phyloP scores from a whole-genome alignment of 495 filamentous ascomycete species.

The Bryoglossum gracile region DNA sequence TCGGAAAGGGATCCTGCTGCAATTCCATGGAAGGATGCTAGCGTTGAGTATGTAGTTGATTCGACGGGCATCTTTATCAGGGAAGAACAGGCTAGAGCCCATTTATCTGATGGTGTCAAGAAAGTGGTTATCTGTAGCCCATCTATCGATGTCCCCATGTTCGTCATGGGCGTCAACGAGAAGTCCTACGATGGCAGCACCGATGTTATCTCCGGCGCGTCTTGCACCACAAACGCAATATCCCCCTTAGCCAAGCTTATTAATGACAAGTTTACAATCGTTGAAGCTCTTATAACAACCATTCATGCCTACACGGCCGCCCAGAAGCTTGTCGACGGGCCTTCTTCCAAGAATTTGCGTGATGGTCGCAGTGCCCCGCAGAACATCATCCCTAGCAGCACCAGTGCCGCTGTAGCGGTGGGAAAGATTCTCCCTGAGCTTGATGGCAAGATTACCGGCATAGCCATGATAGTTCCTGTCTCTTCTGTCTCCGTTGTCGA shows the following conservation, averaged over 20 bases:
- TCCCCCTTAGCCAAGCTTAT: conserved; percentile 98
- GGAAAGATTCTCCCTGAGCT: conserved; percentile 97
- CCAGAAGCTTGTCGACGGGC: conserved; percentile 98
- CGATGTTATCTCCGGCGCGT: conserved; percentile 95
- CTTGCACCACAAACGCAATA: conserved; percentile 99
- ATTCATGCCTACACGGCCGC: conserved; percentile 99
- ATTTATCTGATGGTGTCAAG: conserved; percentile 98
- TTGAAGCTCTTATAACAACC: conserved; percentile 99
- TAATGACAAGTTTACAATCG: conserved; percentile 92
- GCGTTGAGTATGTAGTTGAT: conserved; percentile 91
- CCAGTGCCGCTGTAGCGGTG: conserved; percentile 98
- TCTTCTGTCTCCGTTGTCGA: conserved; percentile 99
- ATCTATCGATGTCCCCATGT: conserved; percentile 98
- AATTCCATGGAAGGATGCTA: conserved; percentile 83
- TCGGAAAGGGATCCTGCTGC: conserved; percentile 78
- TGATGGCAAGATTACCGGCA: conserved; percentile 99
- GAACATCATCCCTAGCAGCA: conserved; percentile 99
- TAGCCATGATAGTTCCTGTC: conserved; percentile 98
- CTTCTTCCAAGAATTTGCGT: conserved; percentile 98
- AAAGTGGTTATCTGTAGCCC: conserved; percentile 99
- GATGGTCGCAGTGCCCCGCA: conserved; percentile 95
- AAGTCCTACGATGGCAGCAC: conserved; percentile 79
- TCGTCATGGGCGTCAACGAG: conserved; percentile 99
- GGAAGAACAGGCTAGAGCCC: conserved; percentile 85
- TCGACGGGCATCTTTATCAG: conserved; percentile 99